Base-by-base conservation (phyloP, 257 asterid species). In the Nicotiana attenuata region DNA sequence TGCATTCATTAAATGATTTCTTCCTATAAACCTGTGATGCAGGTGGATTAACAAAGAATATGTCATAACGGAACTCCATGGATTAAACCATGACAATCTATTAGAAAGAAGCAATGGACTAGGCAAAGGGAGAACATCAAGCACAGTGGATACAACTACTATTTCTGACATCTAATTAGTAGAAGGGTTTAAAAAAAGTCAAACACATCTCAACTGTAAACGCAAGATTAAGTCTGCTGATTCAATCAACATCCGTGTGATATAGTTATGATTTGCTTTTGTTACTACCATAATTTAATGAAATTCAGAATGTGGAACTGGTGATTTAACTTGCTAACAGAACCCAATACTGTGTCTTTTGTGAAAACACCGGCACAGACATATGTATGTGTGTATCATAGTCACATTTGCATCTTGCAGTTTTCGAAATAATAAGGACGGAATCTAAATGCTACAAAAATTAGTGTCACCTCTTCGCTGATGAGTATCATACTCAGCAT, bases 401-500 rank as follows among this genome's bases (percentile, higher is more conserved):
- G 61, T 7, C 22, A 24, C 3, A 35, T 73, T 24, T 47, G 61
- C 61, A 24, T 47, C 79, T 47, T 73, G 61, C 31, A 73, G 61
- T 47, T 47, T 47, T 47, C 1, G 38, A 73, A 45, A 45, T 45
- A 45, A 47, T 7, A 13, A 69, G 60, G 15, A 71, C 14, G 8
- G 60, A 22, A 14, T 20, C 60, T 71, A 10, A 22, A 53, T 71
- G 60, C 35, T 22, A 73, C 9, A 47, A 73, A 73, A 73, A 47
- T 45, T 3, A 65, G 7, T 63, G 59, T 83, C 52, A 96, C 99
- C 99, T 96, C 97, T 85, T 92, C 97, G 66, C 89, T 96, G 83
- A 94, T 91, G 71, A 96, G 97, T 83, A 96, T 91, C 91, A 96
- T 89, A 88, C 99, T 90, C 90, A 96, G 87, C 98, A 96, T 94